Base-by-base conservation (phyloP, 2,329 filamentous ascomycete species). In the Colletotrichum liriopes region DNA sequence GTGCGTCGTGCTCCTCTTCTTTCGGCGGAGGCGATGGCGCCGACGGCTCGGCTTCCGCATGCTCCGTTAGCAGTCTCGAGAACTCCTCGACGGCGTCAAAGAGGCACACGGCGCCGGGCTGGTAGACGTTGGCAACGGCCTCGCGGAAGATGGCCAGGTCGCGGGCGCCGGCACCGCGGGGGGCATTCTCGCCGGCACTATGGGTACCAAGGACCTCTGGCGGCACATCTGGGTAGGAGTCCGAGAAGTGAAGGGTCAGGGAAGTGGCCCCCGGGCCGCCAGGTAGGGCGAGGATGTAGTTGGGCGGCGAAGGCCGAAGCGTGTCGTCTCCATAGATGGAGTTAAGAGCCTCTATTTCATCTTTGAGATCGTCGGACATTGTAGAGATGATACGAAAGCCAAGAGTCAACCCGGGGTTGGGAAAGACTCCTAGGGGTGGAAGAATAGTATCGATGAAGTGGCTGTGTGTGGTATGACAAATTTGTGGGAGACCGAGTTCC, bases 51-150 rank as follows among this genome's bases (percentile, higher is more conserved):
- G 65, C 75, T 1, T 64, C 65, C 7, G 72, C 70, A 20, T 69
- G 65, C 20, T 49, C 73, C 32, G 66, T 74, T 9, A 73, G 77
- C 23, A 70, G 73, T 62, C 74, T 71, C 35, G 70, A 63, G 55
- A 93, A 84, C 78, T 93, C 92, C 77, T 98, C 95, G 47, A 98
- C 88, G n/a, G 97, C 88, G 79, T 98, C 96, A 77, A 95, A 99
- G 3, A 99, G 84, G 78, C 95, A 98, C 29, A 97, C 94, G 64
- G 90, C 88, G 0, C 94, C 95, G 0, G 91, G 88, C 64, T 88
- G 86, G 80, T 92, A 98, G 5, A 93, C 88, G n/a, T 86, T 84
- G 1, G 85, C 86, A 41, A 98, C 83, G 0, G 92, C 91, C 45
- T 91, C 86, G 39, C 91, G 86, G 69, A 96, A 91, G 2, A 93